Base-by-base conservation (phyloP, 352 stramenopile genomes). In the Pythium monospermum region DNA sequence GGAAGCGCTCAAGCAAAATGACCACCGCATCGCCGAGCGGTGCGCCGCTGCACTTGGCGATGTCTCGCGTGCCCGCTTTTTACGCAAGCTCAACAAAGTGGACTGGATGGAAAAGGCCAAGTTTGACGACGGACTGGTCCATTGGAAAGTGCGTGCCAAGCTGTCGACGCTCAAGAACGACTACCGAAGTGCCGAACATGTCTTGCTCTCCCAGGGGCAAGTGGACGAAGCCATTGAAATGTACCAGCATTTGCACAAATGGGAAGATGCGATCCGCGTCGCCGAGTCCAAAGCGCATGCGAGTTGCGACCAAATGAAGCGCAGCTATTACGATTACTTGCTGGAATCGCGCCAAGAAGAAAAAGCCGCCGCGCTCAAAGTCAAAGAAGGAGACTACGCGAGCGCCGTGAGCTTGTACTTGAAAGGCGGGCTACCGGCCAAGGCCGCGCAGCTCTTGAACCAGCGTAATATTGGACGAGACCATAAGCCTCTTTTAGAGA, bases 181-280 rank as follows among this genome's bases (percentile, higher is more conserved):
- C 63, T 91, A 96, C 43, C 72, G 81, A 23, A 83, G 77, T 35
- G 91, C 93, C 3, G 93, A 98, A 69, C 79, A 95, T 53, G 80
- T 97, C 30, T 60, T 97, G 35, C 68, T 98, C 16, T 85, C 86
- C 1, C 90, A 97, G 53, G 79, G 80, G 28, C 88, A 96, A 68
- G 61, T 97, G 16, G 88, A 97, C 44, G 93, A 98, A 26, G 88
- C 90, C 11, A 97, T 98, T 44, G 72, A 91, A 27, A 97, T 98
- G 91, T 98, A 98, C 63, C 85, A 98, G 66, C 78, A 94, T 26
- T 56, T 98, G 42, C 87, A 97, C 54, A 91, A 96, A 61, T 98
- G 86, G 75, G 91, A 97, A 64, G 89, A 98, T 44, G 91, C 94
- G n/a, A 94, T 98, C 50, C 76, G 78, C 26, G 79, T 98, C 19